Evolutionary conservation across 257 asterid species (phyloP), one percentile per base, ranked within the genome.

Genomic region (Mentha longifolia): DNA sequence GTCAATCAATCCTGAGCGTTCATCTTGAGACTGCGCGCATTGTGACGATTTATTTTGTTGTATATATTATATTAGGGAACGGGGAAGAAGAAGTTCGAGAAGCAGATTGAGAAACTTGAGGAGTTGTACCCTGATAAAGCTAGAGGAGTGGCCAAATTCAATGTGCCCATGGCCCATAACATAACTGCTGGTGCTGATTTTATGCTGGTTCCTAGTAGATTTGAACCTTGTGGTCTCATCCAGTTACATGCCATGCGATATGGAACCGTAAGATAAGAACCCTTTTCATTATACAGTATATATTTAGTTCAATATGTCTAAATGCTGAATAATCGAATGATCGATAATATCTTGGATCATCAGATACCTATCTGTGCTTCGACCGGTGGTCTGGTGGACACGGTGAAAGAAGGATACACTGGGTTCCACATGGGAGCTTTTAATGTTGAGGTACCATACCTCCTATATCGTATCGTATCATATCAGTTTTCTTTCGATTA

Each of bases 181-280:
- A 94, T 94, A 54, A 88, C 76, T n/a, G 99, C 96, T 61, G 97
- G 96, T 41, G 90, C 96, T 50, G 98, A 92, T 75, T 94, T 76
- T 55, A 89, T 94, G 89, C 67, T 94, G 77, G 71, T 94, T 46
- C 99, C 98, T 7, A 94, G 99, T 74, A 78, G 99, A 82, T 94
- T 89, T n/a, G 98, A 91, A 60, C 99, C 99, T 55, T 91, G 99
- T 73, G 99, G 99, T 68, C 97, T 94, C 81, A 92, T 94, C 82
- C 98, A 94, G 72, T 78, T 91, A 67, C 99, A 94, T 22, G 99
- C 98, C 70, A 94, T 94, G 99, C 88, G 97, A 73, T 94, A 94
- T 72, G 99, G 99, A 87, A 91, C 99, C 0, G 99, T 94, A 81
- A 73, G n/a, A n/a, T n/a, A n/a, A n/a, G n/a, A n/a, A n/a, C n/a